A percentile compares a stretch with the other conserved stretches of the same genome.
Evolutionary conservation across 768 basidiomycete genomes (phyloP).

Genomic region (Leccinum longicurvipes): DNA sequence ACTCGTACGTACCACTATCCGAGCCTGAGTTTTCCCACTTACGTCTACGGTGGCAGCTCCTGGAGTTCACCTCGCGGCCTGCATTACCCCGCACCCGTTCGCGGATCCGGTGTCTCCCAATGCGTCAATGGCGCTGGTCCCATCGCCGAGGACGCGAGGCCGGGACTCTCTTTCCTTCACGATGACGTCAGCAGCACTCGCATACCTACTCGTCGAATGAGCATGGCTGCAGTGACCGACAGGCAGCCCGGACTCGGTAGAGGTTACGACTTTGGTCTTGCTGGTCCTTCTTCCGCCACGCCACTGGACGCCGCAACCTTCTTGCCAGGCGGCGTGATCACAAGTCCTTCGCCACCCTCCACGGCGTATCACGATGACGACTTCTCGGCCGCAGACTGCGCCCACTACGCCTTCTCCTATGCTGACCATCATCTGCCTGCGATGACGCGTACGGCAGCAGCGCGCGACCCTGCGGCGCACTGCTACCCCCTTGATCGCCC

Average conservation of each 20-base stretch:
- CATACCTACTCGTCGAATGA: constrained; percentile 15
- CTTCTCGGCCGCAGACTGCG: constrained; percentile 13
- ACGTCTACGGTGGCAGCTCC: constrained; percentile 26
- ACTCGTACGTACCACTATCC: constrained; percentile 20
- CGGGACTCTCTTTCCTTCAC: constrained; percentile 10
- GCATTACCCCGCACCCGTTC: constrained; percentile 25
- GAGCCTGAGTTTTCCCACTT: constrained; percentile 15
- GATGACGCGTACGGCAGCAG: constrained; percentile 12
- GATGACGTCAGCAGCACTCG: constrained; percentile 24
- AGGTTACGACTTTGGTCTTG: constrained; percentile 5
- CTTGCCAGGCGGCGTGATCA: constrained; percentile 11
- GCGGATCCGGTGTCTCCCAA: constrained; percentile 18
- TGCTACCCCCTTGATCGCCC: constrained; percentile 14
- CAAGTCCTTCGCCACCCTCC: constrained; percentile 21
- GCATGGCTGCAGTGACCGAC: constrained; percentile 10
- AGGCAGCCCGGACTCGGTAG: constrained; percentile 7
- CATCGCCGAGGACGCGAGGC: constrained; percentile 27
- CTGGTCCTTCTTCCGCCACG: constrained; percentile 5
- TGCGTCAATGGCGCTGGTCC: constrained; percentile 6
- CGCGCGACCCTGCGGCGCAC: constrained; percentile 10
- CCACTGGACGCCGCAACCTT: constrained; percentile 15
- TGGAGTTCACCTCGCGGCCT: constrained; percentile 22
- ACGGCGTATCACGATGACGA: constrained; percentile 26
- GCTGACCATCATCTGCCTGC: constrained; percentile 9
- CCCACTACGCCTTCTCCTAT: constrained; percentile 10